Percentiles rank a stretch among this genome's conserved stretches.
These are phyloP conservation scores for Chrysosporium queenslandicum DNA, from an alignment of 2,329 filamentous ascomycete species.

Conservation along the genomic window DNA sequence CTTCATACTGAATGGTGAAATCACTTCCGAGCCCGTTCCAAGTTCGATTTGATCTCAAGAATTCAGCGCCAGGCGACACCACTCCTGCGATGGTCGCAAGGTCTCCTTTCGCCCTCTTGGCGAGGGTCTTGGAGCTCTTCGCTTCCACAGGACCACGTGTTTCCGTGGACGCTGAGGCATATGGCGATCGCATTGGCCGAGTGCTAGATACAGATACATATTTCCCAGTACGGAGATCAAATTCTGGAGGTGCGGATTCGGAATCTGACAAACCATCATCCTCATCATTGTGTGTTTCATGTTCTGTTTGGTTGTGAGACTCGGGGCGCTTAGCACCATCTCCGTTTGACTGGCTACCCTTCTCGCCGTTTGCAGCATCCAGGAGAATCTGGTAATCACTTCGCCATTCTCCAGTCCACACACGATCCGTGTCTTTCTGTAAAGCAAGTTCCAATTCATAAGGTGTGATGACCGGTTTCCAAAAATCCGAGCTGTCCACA, in stretches of 20 bases:
- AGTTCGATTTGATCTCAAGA: conserved; percentile 66
- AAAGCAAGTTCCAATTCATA: conserved; percentile 80
- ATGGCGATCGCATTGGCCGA: conserved; percentile 34
- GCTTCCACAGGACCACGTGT: conserved; percentile 22
- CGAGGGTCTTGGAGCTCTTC: conserved; percentile 44
- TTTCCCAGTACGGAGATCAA: conserved; percentile 78
- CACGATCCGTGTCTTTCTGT: conserved; percentile 59
- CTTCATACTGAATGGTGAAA: conserved; percentile 54
- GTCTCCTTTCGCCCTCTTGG: conserved; percentile 57
- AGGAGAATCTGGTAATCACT: conserved; percentile 69
- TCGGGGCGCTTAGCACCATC: neutral
- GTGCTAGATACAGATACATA: conserved; percentile 71
- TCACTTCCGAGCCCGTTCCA: conserved; percentile 91
- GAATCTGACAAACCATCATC: conserved; percentile 55
- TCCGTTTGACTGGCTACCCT: conserved; percentile 21
- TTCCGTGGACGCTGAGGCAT: conserved; percentile 22
- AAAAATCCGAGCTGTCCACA: conserved; percentile 82
- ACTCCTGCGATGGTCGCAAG: conserved; percentile 73
- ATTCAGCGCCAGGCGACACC: conserved; percentile 86
- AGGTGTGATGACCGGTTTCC: conserved; percentile 81
- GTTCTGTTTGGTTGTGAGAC: conserved; percentile 16
- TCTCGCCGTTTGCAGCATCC: conserved; percentile 24
- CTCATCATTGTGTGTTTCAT: conserved; percentile 32
- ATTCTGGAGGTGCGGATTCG: conserved; percentile 66
- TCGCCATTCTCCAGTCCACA: conserved; percentile 85